Base-by-base conservation (phyloP, 179 eudicot species). In the Sideroxylon spinosum region DNA sequence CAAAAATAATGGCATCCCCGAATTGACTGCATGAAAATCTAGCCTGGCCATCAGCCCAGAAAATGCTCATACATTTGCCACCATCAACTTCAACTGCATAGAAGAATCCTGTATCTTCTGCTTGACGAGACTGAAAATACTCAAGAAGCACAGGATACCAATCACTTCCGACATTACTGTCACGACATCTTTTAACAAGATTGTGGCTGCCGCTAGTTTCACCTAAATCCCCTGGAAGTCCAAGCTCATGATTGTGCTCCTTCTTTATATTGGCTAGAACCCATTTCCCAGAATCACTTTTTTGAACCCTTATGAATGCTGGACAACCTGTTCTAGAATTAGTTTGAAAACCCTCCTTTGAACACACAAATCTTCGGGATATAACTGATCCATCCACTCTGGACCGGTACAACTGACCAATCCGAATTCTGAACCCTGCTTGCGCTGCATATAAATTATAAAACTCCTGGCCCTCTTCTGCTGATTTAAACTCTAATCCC, bases 261-360 rank as follows among this genome's bases (percentile, higher is more conserved):
- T 74, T 79, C 50, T 82, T 84, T 14, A 88, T 69, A 82, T 84
- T 88, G 68, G 91, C 91, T 6, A 88, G 56, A 44, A 86, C 89
- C 91, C 91, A 88, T 53, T 86, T 88, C 66, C 89, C 91, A 62
- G 86, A 82, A 71, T 86, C 87, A 63, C 55, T 77, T 74, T 76
- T 88, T 78, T 88, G 91, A 67, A 88, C 91, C 73, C 91, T 84
- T 80, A 88, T 86, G 72, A 88, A 86, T 11, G 91, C 89, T 4
- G 87, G 86, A 73, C 91, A 88, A 72, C 91, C 91, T 14, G 91
- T 88, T 82, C 91, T 84, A 49, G 83, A 74, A 53, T 78, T 81
- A 23, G 90, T 87, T 74, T 87, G 90, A 65, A 86, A 88, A 16
- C 91, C 91, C 80, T 88, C 91, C 70, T 84, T 88, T 10, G 91